Evolutionary conservation across 257 asterid species (phyloP), one percentile per base, ranked within the genome.

Genomic region (Lycium barbarum): DNA sequence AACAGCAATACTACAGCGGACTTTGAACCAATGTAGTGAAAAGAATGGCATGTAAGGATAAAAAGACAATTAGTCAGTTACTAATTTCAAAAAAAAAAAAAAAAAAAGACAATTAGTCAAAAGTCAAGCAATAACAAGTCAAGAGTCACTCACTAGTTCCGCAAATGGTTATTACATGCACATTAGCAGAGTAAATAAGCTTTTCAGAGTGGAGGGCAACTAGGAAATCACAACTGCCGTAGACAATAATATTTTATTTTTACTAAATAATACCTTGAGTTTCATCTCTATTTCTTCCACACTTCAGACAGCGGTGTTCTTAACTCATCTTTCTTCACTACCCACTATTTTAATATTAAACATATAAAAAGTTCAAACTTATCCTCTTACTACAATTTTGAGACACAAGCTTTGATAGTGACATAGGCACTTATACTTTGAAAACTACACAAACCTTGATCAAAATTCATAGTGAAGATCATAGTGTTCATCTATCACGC

Each of bases 211-310:
- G 62, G 80, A 5, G 17, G 80, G 80, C 8, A 20, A 72, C 58
- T 5, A 72, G 58, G 38, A 45, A 72, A n/a, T 72, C 80, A 72
- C 58, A 72, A 53, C 17, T 45, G 53, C n/a, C 1, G 36, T 45
- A 72, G 80, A 72, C 80, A 45, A 72, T 45, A 72, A 43, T 43
- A 43, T 72, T 72, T 43, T 72, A 71, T 36, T 40, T 40, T 40
- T 26, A 26, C 17, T 9, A 45, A 18, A 72, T n/a, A n/a, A 72
- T 45, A 72, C 80, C 58, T 72, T 45, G 80, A 72, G 18, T n/a
- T 72, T 72, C 80, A 72, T 45, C 57, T 72, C 79, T 45, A 43
- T 72, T 22, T 72, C 58, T 72, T 72, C 58, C 18, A 72, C 17
- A 45, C 26, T 72, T 67, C 74, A 35, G 74, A 67, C 73, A 67